Evolutionary conservation across 352 stramenopile species (phyloP).

Genomic region (Globisporangium acanthophoron): DNA sequence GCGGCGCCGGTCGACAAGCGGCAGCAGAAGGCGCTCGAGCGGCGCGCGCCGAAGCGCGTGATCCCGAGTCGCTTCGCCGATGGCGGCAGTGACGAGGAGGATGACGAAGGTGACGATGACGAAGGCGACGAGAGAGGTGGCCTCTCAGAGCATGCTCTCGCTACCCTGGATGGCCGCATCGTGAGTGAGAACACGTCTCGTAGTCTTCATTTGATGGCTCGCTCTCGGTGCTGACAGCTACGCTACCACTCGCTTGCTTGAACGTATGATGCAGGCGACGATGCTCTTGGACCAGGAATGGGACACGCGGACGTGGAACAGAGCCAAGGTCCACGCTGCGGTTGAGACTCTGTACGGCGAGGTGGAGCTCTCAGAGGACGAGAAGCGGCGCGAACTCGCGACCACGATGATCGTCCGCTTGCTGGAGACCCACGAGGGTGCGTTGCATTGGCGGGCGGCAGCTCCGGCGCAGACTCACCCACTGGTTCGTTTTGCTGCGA

Average conservation of each 20-base stretch:
- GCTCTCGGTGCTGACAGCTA: conserved; percentile 3
- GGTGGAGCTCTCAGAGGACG: conserved; percentile 42
- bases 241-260: too few species aligned
- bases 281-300: conserved; percentile 83
- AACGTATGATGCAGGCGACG: conserved; percentile 27
- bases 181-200: conserved; percentile 25
- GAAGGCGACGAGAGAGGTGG: conserved; percentile 7
- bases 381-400: conserved; percentile 40
- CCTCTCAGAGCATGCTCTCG: conserved; percentile 1
- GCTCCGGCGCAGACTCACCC: too few species aligned
- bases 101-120: conserved; percentile 19
- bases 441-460: not conserved
- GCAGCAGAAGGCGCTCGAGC: conserved; percentile 16
- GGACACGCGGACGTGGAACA: conserved; percentile 67
- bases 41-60: conserved; percentile 32
- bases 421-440: conserved; percentile 62
- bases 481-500: too few species aligned
- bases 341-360: conserved; percentile 67
- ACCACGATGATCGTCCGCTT: conserved; percentile 66
- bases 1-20: conserved; percentile 28
- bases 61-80: conserved; percentile 50
- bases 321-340: conserved; percentile 45
- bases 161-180: conserved; percentile 37
- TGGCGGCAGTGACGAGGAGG: conserved; percentile 22
- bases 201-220: not conserved